Evolutionary conservation across 1,284 basidiomycete species (phyloP), one percentile per base, ranked within the genome.

Genomic region (Volvariella surrecta): DNA sequence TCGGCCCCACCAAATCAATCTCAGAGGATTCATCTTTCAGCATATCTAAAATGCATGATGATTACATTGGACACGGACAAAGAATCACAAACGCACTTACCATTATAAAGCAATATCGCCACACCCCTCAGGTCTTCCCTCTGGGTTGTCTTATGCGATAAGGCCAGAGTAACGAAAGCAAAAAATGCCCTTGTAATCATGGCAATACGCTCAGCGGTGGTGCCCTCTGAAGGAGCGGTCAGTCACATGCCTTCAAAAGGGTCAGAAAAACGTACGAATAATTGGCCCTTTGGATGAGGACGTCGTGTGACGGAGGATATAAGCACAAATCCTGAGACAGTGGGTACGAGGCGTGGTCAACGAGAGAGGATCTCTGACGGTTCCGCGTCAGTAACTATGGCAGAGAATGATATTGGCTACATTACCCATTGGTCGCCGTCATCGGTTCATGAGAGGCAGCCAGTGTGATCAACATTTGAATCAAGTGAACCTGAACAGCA

Each of bases 21-120:
- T 83, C 80, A 0, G 81, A 76, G 0, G 77, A 76, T 55, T 95
- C 93, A 48, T 94, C 89, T 59, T 83, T 86, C 31, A 96, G 64
- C 2, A 94, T 58, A 46, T 92, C 91, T 88, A 37, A 9, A 32
- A 15, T 2, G 11, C 22, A 28, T 6, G 24, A 10, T 10, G 7
- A 40, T 18, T 1, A 39, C n/a, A 18, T 39, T 9, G 37, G 20
- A 32, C 10, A 16, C 19, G 4, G 31, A 4, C 43, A 10, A 4
- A 39, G 7, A 19, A 17, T 3, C 30, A 40, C 24, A 24, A 28
- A 35, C n/a, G 10, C 2, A 44, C 69, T 40, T 61, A 88, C 89
- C 86, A 19, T 76, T 72, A 56, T 93, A 96, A 1, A 93, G 71
- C 43, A 88, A 76, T 49, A 93, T 75, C 0, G 80, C 88, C 4